A percentile compares a stretch with the other conserved stretches of the same genome.
Conservation (phyloP, 1,284 basidiomycete genomes). For the Athelia sp. region DNA sequence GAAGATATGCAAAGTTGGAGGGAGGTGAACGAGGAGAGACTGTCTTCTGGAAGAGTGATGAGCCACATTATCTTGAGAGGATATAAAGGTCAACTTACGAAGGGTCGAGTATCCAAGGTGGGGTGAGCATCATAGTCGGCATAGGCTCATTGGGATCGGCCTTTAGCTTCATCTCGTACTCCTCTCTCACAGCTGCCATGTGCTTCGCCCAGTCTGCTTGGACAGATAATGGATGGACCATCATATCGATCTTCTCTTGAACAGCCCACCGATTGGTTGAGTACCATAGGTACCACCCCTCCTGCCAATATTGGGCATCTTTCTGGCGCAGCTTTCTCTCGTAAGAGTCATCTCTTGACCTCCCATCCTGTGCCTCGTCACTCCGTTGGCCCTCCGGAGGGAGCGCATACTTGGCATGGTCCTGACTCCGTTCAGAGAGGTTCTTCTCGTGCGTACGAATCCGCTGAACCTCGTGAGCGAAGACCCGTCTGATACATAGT, state of each 20-base stretch:
- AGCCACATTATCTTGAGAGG: background rate
- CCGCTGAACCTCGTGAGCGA: constrained; percentile 65
- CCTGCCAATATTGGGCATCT: constrained; percentile 56
- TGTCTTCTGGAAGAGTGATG: constrained; percentile 16
- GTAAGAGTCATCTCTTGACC: background rate
- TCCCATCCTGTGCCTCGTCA: background rate
- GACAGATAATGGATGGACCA: constrained; percentile 48
- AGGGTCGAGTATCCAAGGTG: background rate
- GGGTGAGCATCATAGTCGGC: background rate
- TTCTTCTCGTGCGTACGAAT: constrained; percentile 39
- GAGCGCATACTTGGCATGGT: constrained; percentile 46
- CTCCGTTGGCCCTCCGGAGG: constrained; percentile 56
- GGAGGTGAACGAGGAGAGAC: constrained; percentile 27
- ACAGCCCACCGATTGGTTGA: constrained; percentile 47
- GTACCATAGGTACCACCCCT: constrained; percentile 73
- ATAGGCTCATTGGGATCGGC: background rate
- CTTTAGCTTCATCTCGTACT: constrained; percentile 41
- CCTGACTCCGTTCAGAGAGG: constrained; percentile 2
- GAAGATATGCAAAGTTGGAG: constrained; percentile 32
- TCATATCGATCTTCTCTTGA: constrained; percentile 51
- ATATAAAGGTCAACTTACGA: constrained; percentile 2
- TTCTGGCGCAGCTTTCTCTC: constrained; percentile 10
- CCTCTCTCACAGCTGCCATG: constrained; percentile 36
- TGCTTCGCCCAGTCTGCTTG: constrained; percentile 39
- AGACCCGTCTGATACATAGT: constrained; percentile 68